These are phyloP conservation scores for Camelina laxa DNA, from an alignment of 345 rosid genomes.

Conservation along the genomic window DNA sequence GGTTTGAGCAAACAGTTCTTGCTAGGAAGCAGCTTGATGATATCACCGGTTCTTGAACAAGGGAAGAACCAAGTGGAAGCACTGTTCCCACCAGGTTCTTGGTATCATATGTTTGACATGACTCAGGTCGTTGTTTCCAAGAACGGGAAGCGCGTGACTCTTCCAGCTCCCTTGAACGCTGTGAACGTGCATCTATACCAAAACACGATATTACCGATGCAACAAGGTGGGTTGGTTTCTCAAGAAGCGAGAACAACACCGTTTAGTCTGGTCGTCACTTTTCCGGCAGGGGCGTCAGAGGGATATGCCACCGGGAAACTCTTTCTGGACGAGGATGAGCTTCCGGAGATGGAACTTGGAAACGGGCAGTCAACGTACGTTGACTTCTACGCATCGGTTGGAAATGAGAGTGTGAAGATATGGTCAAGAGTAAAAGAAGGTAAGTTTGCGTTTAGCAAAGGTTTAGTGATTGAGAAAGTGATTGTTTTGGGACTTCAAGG, in stretches of 20 bases:
- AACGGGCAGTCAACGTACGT: constrained; percentile 67
- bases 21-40: constrained; percentile 83
- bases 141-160: constrained; percentile 59
- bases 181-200: constrained; percentile 89
- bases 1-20: constrained; percentile 91
- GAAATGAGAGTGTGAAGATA: constrained; percentile 63
- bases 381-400: constrained; percentile 64
- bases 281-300: constrained; percentile 66
- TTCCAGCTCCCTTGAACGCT: constrained; percentile 75
- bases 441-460: constrained; percentile 71
- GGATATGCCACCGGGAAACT: constrained; percentile 77
- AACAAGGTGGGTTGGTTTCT: constrained; percentile 82
- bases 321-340: constrained; percentile 84
- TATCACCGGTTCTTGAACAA: constrained; percentile 87
- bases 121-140: constrained; percentile 56
- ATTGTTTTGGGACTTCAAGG: constrained; percentile 73
- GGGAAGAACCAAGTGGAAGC: constrained; percentile 74
- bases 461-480: constrained; percentile 72
- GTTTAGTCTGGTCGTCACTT: constrained; percentile 67
- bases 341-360: constrained; percentile 85
- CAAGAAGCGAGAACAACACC: constrained; percentile 86
- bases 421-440: constrained; percentile 86
- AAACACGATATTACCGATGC: constrained; percentile 85
- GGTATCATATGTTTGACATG: constrained; percentile 89
- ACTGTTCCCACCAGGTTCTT: constrained; percentile 86